Conservation (phyloP, 169 alveolate genomes). For the Plasmodium adleri region DNA sequence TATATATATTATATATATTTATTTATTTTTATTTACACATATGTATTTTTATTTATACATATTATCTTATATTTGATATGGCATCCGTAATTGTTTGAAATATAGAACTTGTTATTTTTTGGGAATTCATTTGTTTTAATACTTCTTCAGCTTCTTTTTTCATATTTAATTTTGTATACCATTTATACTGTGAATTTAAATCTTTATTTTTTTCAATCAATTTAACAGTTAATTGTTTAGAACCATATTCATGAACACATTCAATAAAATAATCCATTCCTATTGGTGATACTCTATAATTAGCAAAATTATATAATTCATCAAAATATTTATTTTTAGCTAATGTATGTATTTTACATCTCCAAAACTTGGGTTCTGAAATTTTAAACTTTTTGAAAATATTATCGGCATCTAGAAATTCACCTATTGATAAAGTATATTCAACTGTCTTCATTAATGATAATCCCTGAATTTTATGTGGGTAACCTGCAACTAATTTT, state of each 20-base stretch:
- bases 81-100: conserved; percentile 71
- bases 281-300: conserved; percentile 78
- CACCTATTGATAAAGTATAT: conserved; percentile 66
- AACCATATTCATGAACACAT: conserved; percentile 55
- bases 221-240: conserved; percentile 38
- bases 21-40: no score
- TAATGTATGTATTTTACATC: conserved; percentile 77
- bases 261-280: conserved; percentile 80
- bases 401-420: conserved; percentile 77
- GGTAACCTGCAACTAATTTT: conserved; percentile 73
- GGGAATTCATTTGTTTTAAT: conserved; percentile 55
- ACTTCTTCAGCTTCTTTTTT: conserved; percentile 50
- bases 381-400: conserved; percentile 75
- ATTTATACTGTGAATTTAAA: conserved; percentile 39
- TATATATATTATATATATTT: no score
- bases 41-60: not conserved
- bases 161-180: conserved; percentile 60
- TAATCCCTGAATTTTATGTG: conserved; percentile 77
- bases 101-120: conserved; percentile 43
- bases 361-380: conserved; percentile 80
- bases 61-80: conserved; percentile 64
- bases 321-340: conserved; percentile 79
- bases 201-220: conserved; percentile 71
- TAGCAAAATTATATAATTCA: conserved; percentile 78
- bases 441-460: conserved; percentile 78